A percentile compares a stretch with the other conserved stretches of the same genome.
These are phyloP conservation scores for Septoria linicola DNA, from an alignment of 2,329 filamentous ascomycete species.

Conservation along the genomic window DNA sequence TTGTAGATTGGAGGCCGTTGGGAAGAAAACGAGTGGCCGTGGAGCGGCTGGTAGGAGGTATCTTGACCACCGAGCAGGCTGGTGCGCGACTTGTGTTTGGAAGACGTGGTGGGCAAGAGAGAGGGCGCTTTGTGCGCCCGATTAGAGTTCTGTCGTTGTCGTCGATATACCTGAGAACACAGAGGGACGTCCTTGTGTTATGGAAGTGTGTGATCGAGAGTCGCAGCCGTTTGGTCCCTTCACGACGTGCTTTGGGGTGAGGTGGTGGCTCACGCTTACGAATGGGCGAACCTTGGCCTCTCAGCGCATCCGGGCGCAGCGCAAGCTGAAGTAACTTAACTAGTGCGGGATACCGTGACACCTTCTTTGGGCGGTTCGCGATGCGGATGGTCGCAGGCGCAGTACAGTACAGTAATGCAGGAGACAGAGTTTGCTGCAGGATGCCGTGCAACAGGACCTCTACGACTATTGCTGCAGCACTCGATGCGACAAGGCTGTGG, in stretches of 20 bases:
- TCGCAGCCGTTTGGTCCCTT: background rate
- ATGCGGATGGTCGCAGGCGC: no score
- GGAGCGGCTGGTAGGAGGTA: constrained; percentile 47
- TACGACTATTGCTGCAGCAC: no score
- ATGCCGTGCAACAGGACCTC: no score
- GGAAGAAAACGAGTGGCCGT: constrained; percentile 40
- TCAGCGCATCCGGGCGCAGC: background rate
- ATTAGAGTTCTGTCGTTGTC: background rate
- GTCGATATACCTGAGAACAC: no score
- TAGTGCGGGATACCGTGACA: no score
- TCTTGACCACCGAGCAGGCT: constrained; percentile 57
- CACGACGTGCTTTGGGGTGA: no score
- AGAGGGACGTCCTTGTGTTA: no score
- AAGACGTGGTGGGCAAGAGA: constrained; percentile 34
- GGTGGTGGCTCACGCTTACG: constrained; percentile 2
- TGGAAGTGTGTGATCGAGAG: constrained; percentile 8
- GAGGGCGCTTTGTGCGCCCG: constrained; percentile 31
- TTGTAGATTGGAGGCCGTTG: constrained; percentile 29
- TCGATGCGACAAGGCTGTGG: no score
- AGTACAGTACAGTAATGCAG: no score
- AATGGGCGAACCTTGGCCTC: background rate
- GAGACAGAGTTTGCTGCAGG: no score
- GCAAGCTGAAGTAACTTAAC: no score
- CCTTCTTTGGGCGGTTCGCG: no score
- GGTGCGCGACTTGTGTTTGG: constrained; percentile 55